A percentile compares a stretch with the other conserved stretches of the same genome.
Evolutionary conservation across 2,329 filamentous ascomycete genomes (phyloP).

Genomic region (Tolypocladium nubicola): DNA sequence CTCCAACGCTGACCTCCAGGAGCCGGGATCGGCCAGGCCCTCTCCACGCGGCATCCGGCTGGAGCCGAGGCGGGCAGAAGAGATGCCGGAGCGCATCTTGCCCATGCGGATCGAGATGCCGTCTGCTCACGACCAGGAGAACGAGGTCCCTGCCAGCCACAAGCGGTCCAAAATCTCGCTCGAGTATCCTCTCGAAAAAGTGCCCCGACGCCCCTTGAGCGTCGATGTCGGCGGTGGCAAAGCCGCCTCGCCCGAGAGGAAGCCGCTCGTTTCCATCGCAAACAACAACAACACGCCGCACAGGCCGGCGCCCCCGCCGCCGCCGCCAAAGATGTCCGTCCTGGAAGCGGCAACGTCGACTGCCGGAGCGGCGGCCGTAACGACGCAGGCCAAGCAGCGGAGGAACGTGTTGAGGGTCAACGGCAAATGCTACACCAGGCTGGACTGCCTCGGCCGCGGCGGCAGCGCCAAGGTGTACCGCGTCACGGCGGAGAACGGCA

Average conservation of each 20-base stretch:
- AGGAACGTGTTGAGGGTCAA: slow-evolving; percentile 81
- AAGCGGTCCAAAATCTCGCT: slow-evolving; percentile 48
- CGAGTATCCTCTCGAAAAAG: slow-evolving; percentile 44
- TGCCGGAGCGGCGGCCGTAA: slow-evolving; percentile 69
- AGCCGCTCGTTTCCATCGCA: slow-evolving; percentile 41
- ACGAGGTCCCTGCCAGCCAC: slow-evolving; percentile 63
- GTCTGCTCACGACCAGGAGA: slow-evolving; percentile 70
- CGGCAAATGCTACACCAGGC: slow-evolving; percentile 77
- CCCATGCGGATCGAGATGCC: slow-evolving; percentile 41
- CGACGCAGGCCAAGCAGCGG: slow-evolving; percentile 62
- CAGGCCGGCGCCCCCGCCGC: slow-evolving; percentile 67
- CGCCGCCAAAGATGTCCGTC: slow-evolving; percentile 93
- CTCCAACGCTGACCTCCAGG: slow-evolving; percentile 24
- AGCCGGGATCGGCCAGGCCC: slow-evolving; percentile 17
- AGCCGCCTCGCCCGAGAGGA: slow-evolving; percentile 42
- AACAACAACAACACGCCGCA: slow-evolving; percentile 64
- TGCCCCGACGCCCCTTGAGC: slow-evolving; percentile 38
- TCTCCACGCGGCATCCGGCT: slow-evolving; percentile 15
- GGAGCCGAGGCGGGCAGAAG: slow-evolving; percentile 11
- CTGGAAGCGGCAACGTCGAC: slow-evolving; percentile 82
- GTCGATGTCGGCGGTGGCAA: slow-evolving; percentile 28
- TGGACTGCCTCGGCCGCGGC: slow-evolving; percentile 84
- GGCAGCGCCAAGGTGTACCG: slow-evolving; percentile 92
- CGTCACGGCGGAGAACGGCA: slow-evolving; percentile 94
- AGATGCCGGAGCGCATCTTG: slow-evolving; percentile 7